Evolutionary conservation across 352 stramenopile genomes (phyloP).

Genomic region (Globisporangium mamillatum): DNA sequence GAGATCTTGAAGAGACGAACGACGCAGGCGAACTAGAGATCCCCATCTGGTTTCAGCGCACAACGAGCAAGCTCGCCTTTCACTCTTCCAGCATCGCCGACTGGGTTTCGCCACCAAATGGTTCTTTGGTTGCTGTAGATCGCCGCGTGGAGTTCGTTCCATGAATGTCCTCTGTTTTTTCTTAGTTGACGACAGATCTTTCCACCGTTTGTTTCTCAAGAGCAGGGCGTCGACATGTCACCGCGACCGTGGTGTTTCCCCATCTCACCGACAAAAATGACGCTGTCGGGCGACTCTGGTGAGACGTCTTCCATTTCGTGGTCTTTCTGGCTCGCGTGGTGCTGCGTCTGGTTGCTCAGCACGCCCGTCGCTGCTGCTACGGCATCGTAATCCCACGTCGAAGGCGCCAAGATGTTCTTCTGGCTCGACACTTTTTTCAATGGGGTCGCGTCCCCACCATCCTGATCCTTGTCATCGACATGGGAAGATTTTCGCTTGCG

Average conservation of each 20-base stretch:
- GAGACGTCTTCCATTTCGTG: constrained; percentile 53
- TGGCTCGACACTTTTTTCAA: constrained; percentile 76
- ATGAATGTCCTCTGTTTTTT: neutral
- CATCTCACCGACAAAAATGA: constrained; percentile 18
- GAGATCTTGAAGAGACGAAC: neutral
- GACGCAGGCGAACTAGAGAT: no score
- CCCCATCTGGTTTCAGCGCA: no score
- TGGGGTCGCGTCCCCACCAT: constrained; percentile 16
- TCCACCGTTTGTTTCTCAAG: neutral
- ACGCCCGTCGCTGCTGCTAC: neutral
- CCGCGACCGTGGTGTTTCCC: constrained; percentile 5
- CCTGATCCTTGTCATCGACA: constrained; percentile 36
- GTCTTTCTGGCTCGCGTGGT: constrained; percentile 20
- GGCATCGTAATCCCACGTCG: constrained; percentile 15
- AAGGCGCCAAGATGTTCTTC: constrained; percentile 45
- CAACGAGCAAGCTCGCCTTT: no score
- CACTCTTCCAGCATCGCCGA: no score
- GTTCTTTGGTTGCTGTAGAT: no score
- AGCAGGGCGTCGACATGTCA: constrained; percentile 3
- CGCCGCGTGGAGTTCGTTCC: neutral
- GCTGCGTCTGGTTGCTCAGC: constrained; percentile 13
- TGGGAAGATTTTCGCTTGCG: constrained; percentile 76
- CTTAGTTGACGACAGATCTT: neutral
- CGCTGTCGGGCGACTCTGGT: constrained; percentile 26
- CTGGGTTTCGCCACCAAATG: no score